Conservation (phyloP, 1,139 yeast genomes). For the Geotrichum cucujoidarum region DNA sequence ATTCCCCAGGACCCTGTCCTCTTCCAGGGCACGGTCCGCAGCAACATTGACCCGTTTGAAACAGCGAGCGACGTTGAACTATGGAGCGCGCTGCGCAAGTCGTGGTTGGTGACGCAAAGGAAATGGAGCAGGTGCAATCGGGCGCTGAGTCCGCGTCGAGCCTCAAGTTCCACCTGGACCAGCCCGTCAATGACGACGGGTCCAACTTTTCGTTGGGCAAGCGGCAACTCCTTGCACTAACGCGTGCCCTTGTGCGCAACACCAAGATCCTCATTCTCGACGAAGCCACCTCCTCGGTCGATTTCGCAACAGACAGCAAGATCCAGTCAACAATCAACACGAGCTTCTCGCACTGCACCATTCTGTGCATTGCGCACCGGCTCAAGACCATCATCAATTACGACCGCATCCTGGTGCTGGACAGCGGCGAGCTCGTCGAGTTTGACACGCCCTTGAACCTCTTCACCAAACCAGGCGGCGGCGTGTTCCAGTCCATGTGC, state of each 20-base stretch:
- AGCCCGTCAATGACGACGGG: constrained; percentile 65
- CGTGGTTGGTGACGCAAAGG: constrained; percentile 74
- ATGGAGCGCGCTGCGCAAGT: constrained; percentile 69
- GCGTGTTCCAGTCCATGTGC: constrained; percentile 60
- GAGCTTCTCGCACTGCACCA: constrained; percentile 61
- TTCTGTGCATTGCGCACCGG: constrained; percentile 77
- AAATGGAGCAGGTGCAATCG: constrained; percentile 23
- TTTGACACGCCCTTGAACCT: constrained; percentile 59
- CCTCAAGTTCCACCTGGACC: constrained; percentile 50
- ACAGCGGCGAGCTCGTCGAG: constrained; percentile 62
- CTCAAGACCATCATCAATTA: constrained; percentile 77
- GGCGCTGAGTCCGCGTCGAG: constrained; percentile 16
- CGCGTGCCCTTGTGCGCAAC: constrained; percentile 61
- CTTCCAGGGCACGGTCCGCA: constrained; percentile 60
- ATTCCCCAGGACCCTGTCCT: constrained; percentile 76
- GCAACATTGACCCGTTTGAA: constrained; percentile 62
- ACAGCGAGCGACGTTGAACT: constrained; percentile 46
- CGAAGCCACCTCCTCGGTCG: constrained; percentile 82
- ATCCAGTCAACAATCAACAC: constrained; percentile 68
- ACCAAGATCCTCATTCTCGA: constrained; percentile 65
- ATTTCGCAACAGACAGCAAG: constrained; percentile 68
- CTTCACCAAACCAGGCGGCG: constrained; percentile 39
- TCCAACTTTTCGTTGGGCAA: constrained; percentile 71
- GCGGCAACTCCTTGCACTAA: constrained; percentile 67
- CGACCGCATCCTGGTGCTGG: constrained; percentile 66